Evolutionary conservation across 2,329 filamentous ascomycete genomes (phyloP).

Genomic region (Fusarium annulatum): DNA sequence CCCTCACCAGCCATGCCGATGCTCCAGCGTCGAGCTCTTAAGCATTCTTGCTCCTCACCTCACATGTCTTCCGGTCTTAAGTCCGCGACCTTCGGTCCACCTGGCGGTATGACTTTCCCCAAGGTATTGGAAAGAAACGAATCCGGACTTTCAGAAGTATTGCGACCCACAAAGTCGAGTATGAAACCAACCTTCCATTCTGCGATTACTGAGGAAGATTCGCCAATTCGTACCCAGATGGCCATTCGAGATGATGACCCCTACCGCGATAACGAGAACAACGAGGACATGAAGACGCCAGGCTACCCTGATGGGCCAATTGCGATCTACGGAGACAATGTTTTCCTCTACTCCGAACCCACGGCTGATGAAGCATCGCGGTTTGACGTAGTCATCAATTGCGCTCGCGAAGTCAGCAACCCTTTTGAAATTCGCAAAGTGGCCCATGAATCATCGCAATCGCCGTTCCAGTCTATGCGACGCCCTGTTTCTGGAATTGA

Average conservation of each 20-base stretch:
- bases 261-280: constrained; percentile 74
- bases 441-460: constrained; percentile 46
- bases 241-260: constrained; percentile 69
- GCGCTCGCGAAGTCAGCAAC: constrained; percentile 83
- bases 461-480: constrained; percentile 45
- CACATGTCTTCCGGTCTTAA: constrained; percentile 71
- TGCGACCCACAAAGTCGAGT: constrained; percentile 62
- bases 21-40: constrained; percentile 70
- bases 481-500: constrained; percentile 49
- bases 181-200: constrained; percentile 53
- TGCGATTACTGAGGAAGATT: constrained; percentile 65
- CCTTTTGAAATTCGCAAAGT: constrained; percentile 66
- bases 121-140: constrained; percentile 70
- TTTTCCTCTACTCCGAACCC: constrained; percentile 84
- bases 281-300: constrained; percentile 82
- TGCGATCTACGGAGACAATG: constrained; percentile 80
- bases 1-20: constrained; percentile 68
- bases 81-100: constrained; percentile 69
- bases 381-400: constrained; percentile 88
- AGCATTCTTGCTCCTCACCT: constrained; percentile 75
- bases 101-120: constrained; percentile 72
- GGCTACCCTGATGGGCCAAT: constrained; percentile 86
- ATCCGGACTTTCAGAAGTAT: constrained; percentile 68
- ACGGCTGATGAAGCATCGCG: constrained; percentile 79
- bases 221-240: constrained; percentile 69